Conservation (phyloP, 2,329 filamentous ascomycete genomes). For the Aureobasidium sp. region DNA sequence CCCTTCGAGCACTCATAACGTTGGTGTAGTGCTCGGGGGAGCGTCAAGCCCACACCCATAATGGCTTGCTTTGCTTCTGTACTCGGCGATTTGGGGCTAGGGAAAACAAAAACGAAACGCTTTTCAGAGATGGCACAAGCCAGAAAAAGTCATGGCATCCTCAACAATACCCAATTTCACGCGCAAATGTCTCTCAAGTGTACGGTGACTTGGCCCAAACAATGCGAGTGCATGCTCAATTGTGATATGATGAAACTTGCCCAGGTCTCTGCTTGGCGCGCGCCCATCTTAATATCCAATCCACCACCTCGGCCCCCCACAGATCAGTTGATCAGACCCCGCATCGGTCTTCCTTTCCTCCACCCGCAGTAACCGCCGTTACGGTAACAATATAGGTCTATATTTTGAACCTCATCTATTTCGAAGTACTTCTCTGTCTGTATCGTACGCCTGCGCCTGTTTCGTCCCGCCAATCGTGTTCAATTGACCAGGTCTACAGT, state of each 20-base stretch:
- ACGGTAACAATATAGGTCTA: neutral
- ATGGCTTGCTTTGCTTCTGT: constrained; percentile 15
- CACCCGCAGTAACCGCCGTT: neutral
- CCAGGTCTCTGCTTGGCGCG: neutral
- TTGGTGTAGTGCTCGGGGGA: constrained; percentile 4
- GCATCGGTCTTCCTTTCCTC: constrained; percentile 5
- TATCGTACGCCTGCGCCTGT: neutral
- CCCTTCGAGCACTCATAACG: constrained; percentile 14
- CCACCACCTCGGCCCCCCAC: neutral
- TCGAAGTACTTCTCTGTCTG: neutral
- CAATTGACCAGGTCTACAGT: neutral
- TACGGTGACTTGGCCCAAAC: neutral
- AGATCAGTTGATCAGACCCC: neutral
- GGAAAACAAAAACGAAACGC: constrained; percentile 16
- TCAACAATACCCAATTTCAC: constrained; percentile 15
- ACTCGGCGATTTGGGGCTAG: constrained; percentile 16
- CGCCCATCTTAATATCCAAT: neutral
- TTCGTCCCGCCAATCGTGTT: neutral
- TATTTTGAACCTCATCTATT: neutral
- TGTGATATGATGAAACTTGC: neutral
- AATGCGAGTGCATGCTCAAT: neutral
- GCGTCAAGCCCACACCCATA: constrained; percentile 15
- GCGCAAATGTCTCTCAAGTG: neutral
- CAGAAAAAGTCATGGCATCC: constrained; percentile 14
- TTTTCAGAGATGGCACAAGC: constrained; percentile 14